Conservation (phyloP, 345 rosid genomes). For the Geranium brycei region DNA sequence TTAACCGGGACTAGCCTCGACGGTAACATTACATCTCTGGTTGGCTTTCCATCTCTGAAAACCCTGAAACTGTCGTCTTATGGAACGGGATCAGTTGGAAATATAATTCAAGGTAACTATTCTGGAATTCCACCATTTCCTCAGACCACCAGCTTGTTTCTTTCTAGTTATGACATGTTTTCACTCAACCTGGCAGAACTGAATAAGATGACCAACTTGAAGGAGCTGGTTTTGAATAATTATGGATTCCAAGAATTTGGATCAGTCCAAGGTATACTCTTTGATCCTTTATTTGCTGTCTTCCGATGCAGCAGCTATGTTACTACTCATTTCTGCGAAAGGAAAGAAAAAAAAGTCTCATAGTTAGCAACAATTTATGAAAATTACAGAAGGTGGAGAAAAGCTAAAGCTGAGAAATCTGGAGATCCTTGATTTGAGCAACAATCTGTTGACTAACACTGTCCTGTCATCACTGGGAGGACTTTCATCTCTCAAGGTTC, state of each 20-base stretch:
- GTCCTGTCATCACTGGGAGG: too few species aligned
- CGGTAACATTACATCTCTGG: too few species aligned
- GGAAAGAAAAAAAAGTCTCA: too few species aligned
- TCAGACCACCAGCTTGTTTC: too few species aligned
- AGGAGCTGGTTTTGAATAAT: not conserved
- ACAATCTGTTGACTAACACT: too few species aligned
- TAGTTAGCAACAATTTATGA: not conserved
- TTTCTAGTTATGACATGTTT: not conserved
- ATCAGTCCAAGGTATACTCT: not conserved
- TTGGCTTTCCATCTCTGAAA: too few species aligned
- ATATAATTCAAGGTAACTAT: not conserved
- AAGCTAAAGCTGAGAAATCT: not conserved
- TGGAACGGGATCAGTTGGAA: not conserved
- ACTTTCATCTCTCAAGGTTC: too few species aligned
- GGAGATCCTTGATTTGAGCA: not conserved
- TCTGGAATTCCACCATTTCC: too few species aligned
- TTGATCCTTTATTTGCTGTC: not conserved
- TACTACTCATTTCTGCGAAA: not conserved
- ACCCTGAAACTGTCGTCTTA: too few species aligned
- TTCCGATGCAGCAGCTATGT: not conserved
- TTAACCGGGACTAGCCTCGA: too few species aligned
- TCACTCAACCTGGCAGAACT: not conserved
- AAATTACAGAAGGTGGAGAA: not conserved
- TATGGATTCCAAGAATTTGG: not conserved
- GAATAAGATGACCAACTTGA: not conserved